Evolutionary conservation across 2,329 filamentous ascomycete genomes (phyloP).

Genomic region (Diaporthe caulivora): DNA sequence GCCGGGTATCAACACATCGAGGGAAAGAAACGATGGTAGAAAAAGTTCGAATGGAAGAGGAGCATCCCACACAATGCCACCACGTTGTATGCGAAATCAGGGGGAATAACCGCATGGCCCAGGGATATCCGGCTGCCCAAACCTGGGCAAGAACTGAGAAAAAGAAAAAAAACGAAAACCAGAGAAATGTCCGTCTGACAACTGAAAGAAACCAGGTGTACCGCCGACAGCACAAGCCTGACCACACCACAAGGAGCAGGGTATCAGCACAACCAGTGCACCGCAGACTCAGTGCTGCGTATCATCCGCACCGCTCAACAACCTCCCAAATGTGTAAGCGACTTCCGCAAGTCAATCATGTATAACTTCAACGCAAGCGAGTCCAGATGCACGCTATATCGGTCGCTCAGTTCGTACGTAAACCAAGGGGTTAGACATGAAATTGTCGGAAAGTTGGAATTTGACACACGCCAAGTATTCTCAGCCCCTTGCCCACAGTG

Average conservation of each 20-base stretch:
- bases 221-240: constrained; percentile 28
- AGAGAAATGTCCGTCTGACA: neutral
- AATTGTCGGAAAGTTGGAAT: neutral
- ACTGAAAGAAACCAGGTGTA: constrained; percentile 41
- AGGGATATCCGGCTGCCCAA: constrained; percentile 36
- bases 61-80: constrained; percentile 33
- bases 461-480: neutral
- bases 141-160: constrained; percentile 32
- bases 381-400: constrained; percentile 16
- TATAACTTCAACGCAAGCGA: constrained; percentile 26
- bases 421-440: constrained; percentile 11
- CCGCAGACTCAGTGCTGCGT: constrained; percentile 23
- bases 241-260: constrained; percentile 30
- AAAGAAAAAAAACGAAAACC: constrained; percentile 28
- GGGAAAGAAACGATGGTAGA: constrained; percentile 35
- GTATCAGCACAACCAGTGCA: constrained; percentile 37
- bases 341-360: constrained; percentile 21
- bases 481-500: neutral
- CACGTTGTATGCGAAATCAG: constrained; percentile 25
- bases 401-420: constrained; percentile 3
- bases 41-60: constrained; percentile 36
- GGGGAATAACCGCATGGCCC: constrained; percentile 35
- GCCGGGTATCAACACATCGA: constrained; percentile 35
- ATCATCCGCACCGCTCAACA: neutral
- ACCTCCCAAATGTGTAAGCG: neutral